Conservation (phyloP, 306 rosid species). For the Trifolium fragiferum region DNA sequence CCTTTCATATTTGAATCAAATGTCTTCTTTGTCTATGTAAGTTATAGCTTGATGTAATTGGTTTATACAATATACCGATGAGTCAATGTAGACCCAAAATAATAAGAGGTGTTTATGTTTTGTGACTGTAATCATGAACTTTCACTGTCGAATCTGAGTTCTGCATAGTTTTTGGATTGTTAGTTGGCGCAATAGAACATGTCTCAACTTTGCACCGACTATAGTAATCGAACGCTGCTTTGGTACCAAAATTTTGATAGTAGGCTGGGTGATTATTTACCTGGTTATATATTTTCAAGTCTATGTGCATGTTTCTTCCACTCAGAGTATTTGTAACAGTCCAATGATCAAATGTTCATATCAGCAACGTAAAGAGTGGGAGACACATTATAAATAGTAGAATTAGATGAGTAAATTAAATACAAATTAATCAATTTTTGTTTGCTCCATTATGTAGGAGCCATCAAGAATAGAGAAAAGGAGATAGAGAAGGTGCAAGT, state of each 20-base stretch:
- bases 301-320: not conserved
- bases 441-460: too few relatives aligned
- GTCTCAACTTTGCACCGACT: not conserved
- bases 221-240: not conserved
- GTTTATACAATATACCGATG: slow-evolving; percentile 22
- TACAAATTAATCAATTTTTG: too few relatives aligned
- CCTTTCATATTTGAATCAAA: slow-evolving; percentile 41
- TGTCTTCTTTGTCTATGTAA: slow-evolving; percentile 31
- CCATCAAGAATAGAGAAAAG: not conserved
- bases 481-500: not conserved
- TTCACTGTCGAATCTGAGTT: not conserved
- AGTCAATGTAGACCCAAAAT: slow-evolving; percentile 5
- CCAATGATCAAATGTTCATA: not conserved
- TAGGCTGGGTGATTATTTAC: not conserved
- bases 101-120: not conserved
- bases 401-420: too few relatives aligned
- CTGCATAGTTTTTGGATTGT: not conserved
- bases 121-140: slow-evolving; percentile 17
- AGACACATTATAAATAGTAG: too few relatives aligned
- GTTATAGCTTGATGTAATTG: slow-evolving; percentile 39
- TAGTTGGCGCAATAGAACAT: not conserved
- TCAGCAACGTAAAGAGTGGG: too few relatives aligned
- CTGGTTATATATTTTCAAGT: not conserved
- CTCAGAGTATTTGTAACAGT: not conserved
- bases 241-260: not conserved